These are phyloP conservation scores for Scenedesmus sp. DNA, from an alignment of 163 green algal species.

Conservation along the genomic window DNA sequence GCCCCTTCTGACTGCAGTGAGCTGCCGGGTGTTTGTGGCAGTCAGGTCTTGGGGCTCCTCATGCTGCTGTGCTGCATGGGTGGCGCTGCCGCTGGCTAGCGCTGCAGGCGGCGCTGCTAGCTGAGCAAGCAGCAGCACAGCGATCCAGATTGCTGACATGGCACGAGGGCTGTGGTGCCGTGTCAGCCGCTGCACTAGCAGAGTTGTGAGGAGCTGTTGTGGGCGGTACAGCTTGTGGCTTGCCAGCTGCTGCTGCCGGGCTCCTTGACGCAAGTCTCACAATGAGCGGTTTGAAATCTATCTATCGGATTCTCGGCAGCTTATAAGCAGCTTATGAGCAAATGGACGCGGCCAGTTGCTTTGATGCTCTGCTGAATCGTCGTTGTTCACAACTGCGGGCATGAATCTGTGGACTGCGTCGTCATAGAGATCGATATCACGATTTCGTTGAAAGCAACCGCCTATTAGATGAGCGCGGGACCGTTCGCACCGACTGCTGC, in stretches of 20 bases:
- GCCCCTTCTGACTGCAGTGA: neutral
- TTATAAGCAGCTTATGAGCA: too few relatives aligned
- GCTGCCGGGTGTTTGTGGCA: neutral
- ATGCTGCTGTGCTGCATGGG: neutral
- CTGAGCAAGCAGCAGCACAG: neutral
- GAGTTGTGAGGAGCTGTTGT: neutral
- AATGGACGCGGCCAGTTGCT: too few relatives aligned
- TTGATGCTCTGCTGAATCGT: too few relatives aligned
- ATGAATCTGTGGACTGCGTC: too few relatives aligned
- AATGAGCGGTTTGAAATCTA: neutral
- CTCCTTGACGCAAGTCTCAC: too few relatives aligned
- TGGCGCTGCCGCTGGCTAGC: neutral
- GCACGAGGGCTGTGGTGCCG: neutral
- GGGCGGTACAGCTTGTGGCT: neutral
- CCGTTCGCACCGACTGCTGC: too few relatives aligned
- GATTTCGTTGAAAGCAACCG: too few relatives aligned
- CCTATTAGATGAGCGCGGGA: too few relatives aligned
- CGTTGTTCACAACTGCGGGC: too few relatives aligned
- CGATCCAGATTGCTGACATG: neutral
- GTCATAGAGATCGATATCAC: too few relatives aligned
- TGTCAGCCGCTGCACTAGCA: neutral
- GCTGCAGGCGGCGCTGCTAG: neutral
- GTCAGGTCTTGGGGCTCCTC: neutral
- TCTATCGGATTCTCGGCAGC: neutral
- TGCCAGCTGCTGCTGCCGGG: neutral